Percentiles rank a stretch among this genome's conserved stretches.
Conservation (phyloP, 345 rosid genomes). For the Boechera retrofracta region DNA sequence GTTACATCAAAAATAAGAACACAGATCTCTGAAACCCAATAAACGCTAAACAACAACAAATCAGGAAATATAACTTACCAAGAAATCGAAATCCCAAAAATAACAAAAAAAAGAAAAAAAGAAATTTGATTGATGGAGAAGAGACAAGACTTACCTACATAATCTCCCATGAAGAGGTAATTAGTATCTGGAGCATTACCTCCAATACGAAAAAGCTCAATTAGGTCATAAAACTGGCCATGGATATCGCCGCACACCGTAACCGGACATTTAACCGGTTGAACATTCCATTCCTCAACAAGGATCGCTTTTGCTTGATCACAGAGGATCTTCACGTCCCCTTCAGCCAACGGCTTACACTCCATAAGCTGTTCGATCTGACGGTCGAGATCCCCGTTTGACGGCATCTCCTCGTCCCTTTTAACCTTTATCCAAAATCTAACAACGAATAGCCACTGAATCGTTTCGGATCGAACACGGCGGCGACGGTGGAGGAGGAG, state of each 20-base stretch:
- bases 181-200: constrained; percentile 97
- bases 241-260: constrained; percentile 99
- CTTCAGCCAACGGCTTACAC: constrained; percentile 89
- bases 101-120: neutral
- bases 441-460: neutral
- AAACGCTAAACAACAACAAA: neutral
- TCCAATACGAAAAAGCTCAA: constrained; percentile 96
- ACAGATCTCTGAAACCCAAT: neutral
- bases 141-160: constrained; percentile 71
- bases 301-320: constrained; percentile 98
- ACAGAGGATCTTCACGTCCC: constrained; percentile 93
- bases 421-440: neutral
- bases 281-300: constrained; percentile 99
- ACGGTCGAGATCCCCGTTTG: constrained; percentile 93
- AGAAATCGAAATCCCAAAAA: neutral
- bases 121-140: constrained; percentile 7
- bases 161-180: constrained; percentile 99
- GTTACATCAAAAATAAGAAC: neutral
- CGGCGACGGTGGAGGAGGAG: neutral
- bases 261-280: constrained; percentile 98
- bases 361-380: constrained; percentile 99
- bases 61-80: neutral
- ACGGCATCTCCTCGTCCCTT: constrained; percentile 57
- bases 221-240: constrained; percentile 96
- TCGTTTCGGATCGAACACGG: constrained; percentile 4